Base-by-base conservation (phyloP, 176 grass and related monocot species). In the Bothriochloa decipiens region DNA sequence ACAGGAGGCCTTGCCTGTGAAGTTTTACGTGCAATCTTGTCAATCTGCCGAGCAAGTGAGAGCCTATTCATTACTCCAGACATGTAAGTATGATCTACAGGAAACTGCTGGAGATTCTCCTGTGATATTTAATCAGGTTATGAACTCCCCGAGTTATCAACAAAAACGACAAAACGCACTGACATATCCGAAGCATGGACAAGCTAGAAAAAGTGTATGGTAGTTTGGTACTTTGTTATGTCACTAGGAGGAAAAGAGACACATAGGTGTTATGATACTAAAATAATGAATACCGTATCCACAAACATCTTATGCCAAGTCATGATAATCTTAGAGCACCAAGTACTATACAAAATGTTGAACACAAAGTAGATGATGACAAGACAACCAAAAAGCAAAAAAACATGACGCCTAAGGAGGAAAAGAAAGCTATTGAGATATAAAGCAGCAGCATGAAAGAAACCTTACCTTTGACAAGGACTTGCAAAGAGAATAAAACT, bases 51-150 rank as follows among this genome's bases (percentile, higher is more conserved):
- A 52, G 95, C 95, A 77, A 97, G 83, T 18, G 92, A 91, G 49
- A 97, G 79, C 47, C 92, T 87, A 80, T 82, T 91, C 79, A 85
- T 87, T 75, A 97, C 76, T 74, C 84, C 92, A 83, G 90, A 81
- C 88, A 97, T 97, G 79, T 94, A 97, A 27, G 88, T 65, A 78
- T 87, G 81, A 82, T 97, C 86, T 53, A 97, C 73, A 83, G 95
- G 95, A 87, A 97, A 97, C 55, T 97, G 95, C 65, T 81, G 85
- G 77, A 97, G 79, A 87, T 88, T 97, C 76, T 97, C 95, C 95
- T 97, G 88, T 67, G 58, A 74, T 64, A 68, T 75, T 77, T 50
- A 92, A 74, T 36, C 80, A 89, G 69, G 16, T 79, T 64, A 86
- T 40, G 70, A 85, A 66, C 8, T 79, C 16, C 18, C 17, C n/a